Conservation (phyloP, 352 stramenopile species). For the Phytophthora citrophthora region DNA sequence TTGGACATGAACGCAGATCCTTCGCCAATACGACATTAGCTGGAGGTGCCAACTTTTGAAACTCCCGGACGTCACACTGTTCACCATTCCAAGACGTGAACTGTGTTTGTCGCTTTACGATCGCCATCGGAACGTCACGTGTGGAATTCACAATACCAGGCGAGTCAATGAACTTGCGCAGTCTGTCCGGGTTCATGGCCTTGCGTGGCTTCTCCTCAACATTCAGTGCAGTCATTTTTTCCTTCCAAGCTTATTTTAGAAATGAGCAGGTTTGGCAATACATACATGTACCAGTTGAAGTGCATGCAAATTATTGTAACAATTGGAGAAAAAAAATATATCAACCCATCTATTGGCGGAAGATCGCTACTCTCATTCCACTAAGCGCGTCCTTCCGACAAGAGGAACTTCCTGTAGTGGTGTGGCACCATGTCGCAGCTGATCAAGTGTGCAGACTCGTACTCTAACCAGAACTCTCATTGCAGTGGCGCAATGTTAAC, state of each 20-base stretch:
- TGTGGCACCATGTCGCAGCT: too few relatives aligned
- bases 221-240: slow-evolving; percentile 16
- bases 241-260: not conserved
- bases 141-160: slow-evolving; percentile 46
- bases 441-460: too few relatives aligned
- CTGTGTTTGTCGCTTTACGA: slow-evolving; percentile 48
- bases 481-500: not conserved
- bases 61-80: slow-evolving; percentile 55
- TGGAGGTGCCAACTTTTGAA: slow-evolving; percentile 46
- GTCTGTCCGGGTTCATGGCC: slow-evolving; percentile 57
- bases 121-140: slow-evolving; percentile 42
- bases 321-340: not conserved
- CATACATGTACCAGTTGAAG: not conserved
- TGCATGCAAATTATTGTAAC: too few relatives aligned
- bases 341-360: too few relatives aligned
- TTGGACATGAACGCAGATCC: slow-evolving; percentile 37
- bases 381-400: too few relatives aligned
- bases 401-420: too few relatives aligned
- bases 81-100: slow-evolving; percentile 67
- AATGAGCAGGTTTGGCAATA: too few relatives aligned
- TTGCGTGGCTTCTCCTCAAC: slow-evolving; percentile 32
- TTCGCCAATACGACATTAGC: slow-evolving; percentile 43
- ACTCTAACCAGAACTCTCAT: too few relatives aligned
- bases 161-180: slow-evolving; percentile 73
- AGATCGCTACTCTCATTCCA: too few relatives aligned